Evolutionary conservation across 164 flowering plant species (phyloP).

Genomic region (Sedum album): DNA sequence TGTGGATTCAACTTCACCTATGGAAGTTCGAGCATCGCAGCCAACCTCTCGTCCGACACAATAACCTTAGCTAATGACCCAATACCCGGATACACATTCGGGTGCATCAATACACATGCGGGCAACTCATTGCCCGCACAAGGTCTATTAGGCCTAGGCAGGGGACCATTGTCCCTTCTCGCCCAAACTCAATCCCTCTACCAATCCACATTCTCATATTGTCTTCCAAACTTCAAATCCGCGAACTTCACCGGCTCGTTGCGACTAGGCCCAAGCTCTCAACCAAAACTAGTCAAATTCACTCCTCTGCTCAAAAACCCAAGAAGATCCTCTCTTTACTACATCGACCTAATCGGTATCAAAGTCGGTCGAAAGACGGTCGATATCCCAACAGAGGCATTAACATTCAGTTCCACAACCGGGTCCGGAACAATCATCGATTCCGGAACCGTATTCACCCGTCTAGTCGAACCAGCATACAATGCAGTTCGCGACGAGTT

Average conservation of each 20-base stretch:
- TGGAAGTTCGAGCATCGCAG: slow-evolving; percentile 54
- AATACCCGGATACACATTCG: slow-evolving; percentile 63
- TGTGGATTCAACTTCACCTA: slow-evolving; percentile 77
- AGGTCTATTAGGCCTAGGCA: slow-evolving; percentile 81
- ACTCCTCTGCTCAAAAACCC: slow-evolving; percentile 80
- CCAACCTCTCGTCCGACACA: slow-evolving; percentile 63
- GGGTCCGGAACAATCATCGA: slow-evolving; percentile 91
- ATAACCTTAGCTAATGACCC: slow-evolving; percentile 47
- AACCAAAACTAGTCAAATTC: slow-evolving; percentile 56
- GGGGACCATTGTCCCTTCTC: slow-evolving; percentile 72
- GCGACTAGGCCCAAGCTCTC: slow-evolving; percentile 62
- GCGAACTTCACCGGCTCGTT: slow-evolving; percentile 67
- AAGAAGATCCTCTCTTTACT: slow-evolving; percentile 75
- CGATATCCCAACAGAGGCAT: slow-evolving; percentile 49
- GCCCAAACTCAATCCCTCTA: slow-evolving; percentile 59
- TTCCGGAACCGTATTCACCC: slow-evolving; percentile 46
- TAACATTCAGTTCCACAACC: slow-evolving; percentile 62
- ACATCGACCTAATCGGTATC: slow-evolving; percentile 53
- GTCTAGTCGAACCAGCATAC: slow-evolving; percentile 55
- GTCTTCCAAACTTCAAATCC: slow-evolving; percentile 72
- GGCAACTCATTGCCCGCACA: slow-evolving; percentile 68
- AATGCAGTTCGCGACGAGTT: slow-evolving; percentile 52
- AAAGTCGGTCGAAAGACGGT: slow-evolving; percentile 55
- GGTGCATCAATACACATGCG: slow-evolving; percentile 49
- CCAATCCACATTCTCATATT: slow-evolving; percentile 87